These are phyloP conservation scores for Alternaria novae-zelandiae DNA, from an alignment of 2,329 filamentous ascomycete species.

Conservation along the genomic window DNA sequence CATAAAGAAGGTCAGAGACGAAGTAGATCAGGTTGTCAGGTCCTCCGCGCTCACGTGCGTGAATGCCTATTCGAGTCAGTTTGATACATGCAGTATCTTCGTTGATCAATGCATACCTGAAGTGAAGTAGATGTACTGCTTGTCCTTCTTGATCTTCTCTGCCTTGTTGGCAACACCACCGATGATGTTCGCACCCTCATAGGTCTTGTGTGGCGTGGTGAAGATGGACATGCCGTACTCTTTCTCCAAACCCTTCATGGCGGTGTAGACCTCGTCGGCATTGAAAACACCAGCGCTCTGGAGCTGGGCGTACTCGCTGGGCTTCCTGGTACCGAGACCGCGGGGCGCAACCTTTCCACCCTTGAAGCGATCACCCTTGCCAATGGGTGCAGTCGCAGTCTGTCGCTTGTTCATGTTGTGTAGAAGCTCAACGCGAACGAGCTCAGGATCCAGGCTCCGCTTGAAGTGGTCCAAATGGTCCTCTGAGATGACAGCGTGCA, in stretches of 20 bases:
- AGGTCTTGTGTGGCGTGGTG: slow-evolving; percentile 53
- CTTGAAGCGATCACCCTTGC: slow-evolving; percentile 51
- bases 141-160: slow-evolving; percentile 49
- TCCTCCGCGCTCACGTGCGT: slow-evolving; percentile 65
- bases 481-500: slow-evolving; percentile 39
- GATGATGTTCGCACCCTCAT: slow-evolving; percentile 47
- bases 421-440: slow-evolving; percentile 31
- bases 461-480: slow-evolving; percentile 30
- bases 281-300: slow-evolving; percentile 54
- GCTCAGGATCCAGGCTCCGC: slow-evolving; percentile 29
- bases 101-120: slow-evolving; percentile 40
- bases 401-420: slow-evolving; percentile 37
- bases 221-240: slow-evolving; percentile 54
- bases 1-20: slow-evolving; percentile 62
- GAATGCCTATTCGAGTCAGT: slow-evolving; percentile 44
- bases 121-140: slow-evolving; percentile 60
- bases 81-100: background rate
- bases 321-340: slow-evolving; percentile 50
- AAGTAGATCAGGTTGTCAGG: slow-evolving; percentile 65
- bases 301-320: slow-evolving; percentile 29
- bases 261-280: slow-evolving; percentile 54
- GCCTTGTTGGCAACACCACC: slow-evolving; percentile 55
- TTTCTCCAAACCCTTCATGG: slow-evolving; percentile 52
- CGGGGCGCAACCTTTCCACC: slow-evolving; percentile 52
- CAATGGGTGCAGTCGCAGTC: slow-evolving; percentile 38